A percentile compares a stretch with the other conserved stretches of the same genome.
These are phyloP conservation scores for Salicornia ramosissima DNA, from an alignment of 148 eudicot species.

Conservation along the genomic window DNA sequence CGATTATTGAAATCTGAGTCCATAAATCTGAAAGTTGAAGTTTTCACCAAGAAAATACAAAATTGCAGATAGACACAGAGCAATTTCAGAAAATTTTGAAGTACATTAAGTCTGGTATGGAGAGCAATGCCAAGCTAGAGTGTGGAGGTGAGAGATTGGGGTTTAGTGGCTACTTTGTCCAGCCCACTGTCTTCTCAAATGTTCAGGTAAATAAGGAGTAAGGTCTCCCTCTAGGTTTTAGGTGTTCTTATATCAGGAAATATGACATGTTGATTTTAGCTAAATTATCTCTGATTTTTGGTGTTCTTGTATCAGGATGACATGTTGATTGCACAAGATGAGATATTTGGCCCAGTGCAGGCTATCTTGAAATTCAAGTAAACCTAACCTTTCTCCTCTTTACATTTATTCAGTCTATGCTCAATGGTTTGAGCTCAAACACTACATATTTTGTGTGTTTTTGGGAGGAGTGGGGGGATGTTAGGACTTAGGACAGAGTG, in stretches of 20 bases:
- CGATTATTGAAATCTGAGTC: neutral
- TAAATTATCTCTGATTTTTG: neutral
- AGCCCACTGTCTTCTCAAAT: constrained; percentile 91
- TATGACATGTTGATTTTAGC: neutral
- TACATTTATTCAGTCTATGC: neutral
- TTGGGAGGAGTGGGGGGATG: too few relatives aligned
- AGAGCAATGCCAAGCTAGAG: constrained; percentile 82
- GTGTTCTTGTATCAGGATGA: constrained; percentile 49
- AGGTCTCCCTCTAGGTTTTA: neutral
- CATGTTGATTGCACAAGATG: constrained; percentile 88
- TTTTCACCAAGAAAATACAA: neutral
- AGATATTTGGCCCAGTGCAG: constrained; percentile 95
- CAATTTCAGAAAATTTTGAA: constrained; percentile 76
- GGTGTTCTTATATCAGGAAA: neutral
- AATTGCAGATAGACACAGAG: constrained; percentile 64
- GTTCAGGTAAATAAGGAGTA: constrained; percentile 53
- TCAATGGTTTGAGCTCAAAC: neutral
- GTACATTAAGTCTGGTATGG: constrained; percentile 70
- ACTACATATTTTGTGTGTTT: neutral
- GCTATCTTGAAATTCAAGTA: constrained; percentile 84
- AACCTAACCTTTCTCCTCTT: constrained; percentile 19
- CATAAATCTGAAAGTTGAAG: neutral
- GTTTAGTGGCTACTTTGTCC: constrained; percentile 71
- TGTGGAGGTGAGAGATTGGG: constrained; percentile 82
- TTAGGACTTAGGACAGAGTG: too few relatives aligned